Base-by-base conservation (phyloP, 176 grass and related monocot genomes). In the Musa schizocarpa region DNA sequence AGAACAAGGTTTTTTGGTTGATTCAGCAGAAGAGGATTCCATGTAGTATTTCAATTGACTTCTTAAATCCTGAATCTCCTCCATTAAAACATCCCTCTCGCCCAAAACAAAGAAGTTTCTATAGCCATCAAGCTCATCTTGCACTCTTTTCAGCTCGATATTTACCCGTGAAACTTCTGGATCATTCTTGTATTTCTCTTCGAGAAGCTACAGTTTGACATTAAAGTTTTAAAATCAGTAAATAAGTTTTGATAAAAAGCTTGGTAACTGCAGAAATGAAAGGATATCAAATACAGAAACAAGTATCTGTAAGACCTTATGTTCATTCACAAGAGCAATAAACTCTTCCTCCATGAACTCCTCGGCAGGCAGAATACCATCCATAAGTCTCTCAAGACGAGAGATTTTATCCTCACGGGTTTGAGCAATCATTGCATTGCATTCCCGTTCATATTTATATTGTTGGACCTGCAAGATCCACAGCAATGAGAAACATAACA, bases 361-460 rank as follows among this genome's bases (percentile, higher is more conserved):
- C 81, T 94, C 90, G 8, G 88, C 81, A 55, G 90, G 85, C 68
- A 99, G 86, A 83, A 90, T 89, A 65, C 92, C 92, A 81, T 96
- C 92, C 92, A 96, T 92, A 70, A 96, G 83, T 62, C 83, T 92
- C 80, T 96, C 92, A 54, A 96, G 92, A 57, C 92, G 91, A 27
- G 83, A 90, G 73, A 96, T 96, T 50, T 90, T 96, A 69, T 88
- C 92, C 82, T 96, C 92, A 49, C 83, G 78, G 65, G 87, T 86
- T 80, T 96, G 82, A 66, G 87, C 81, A 88, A 96, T 89, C 69
- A 96, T 86, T 57, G 92, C 89, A 90, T 86, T 96, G 76, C 92
- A 96, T 79, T 96, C 87, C 5, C 92, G 87, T 72, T 96, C 92
- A 76, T 96, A 87, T 64, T 89, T 96, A 68, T 96, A 96, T 81